Percentiles rank a stretch among this genome's conserved stretches.
Conservation (phyloP, 345 rosid genomes). For the Isatis tinctoria region DNA sequence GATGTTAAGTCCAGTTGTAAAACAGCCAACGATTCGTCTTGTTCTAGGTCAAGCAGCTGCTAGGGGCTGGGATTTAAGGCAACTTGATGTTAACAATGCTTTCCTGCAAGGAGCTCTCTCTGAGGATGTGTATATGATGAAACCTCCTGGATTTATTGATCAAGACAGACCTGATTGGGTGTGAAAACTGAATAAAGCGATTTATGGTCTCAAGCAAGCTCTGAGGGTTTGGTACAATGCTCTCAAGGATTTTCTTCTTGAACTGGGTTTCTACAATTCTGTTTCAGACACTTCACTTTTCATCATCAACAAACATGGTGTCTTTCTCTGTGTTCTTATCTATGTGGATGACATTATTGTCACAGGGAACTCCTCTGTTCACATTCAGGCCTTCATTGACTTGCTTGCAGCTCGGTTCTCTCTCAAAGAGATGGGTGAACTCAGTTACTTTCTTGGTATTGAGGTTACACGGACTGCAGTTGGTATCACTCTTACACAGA, state of each 20-base stretch:
- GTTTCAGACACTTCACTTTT: neutral
- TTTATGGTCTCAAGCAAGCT: neutral
- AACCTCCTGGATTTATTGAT: neutral
- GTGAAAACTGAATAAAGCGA: neutral
- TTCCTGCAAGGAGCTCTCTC: neutral
- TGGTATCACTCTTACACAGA: neutral
- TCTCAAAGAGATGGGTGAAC: neutral
- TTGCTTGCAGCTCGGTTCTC: neutral
- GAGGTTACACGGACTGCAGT: neutral
- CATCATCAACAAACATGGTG: neutral
- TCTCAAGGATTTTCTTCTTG: neutral
- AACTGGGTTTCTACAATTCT: neutral
- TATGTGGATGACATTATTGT: neutral
- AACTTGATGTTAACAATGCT: neutral
- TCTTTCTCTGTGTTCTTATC: neutral
- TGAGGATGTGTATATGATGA: neutral
- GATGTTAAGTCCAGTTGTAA: neutral
- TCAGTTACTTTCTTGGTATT: neutral
- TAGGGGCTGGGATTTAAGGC: fast-evolving
- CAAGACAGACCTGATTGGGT: neutral
- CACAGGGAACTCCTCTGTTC: neutral
- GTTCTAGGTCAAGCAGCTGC: neutral
- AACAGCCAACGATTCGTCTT: neutral
- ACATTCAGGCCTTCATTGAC: neutral
- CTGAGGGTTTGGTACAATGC: neutral